Conservation (phyloP, 1,139 yeast genomes). For the Geotrichum candidum region DNA sequence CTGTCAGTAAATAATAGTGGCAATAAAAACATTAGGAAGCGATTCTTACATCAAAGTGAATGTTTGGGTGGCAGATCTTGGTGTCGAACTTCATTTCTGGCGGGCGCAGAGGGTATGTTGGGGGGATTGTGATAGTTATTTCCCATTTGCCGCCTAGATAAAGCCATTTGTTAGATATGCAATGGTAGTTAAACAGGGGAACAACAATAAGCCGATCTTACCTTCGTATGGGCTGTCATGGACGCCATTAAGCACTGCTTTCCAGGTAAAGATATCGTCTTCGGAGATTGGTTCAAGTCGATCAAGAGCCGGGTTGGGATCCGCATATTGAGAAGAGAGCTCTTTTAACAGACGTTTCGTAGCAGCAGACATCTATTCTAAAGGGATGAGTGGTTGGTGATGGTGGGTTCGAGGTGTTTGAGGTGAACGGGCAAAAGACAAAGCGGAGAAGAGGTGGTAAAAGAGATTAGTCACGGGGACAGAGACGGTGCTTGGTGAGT, state of each 20-base stretch:
- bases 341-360: conserved; percentile 45
- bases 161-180: background rate
- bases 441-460: background rate
- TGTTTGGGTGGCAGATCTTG: conserved; percentile 70
- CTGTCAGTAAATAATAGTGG: background rate
- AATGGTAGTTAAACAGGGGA: background rate
- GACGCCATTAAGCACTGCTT: conserved; percentile 55
- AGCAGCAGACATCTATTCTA: conserved; percentile 22
- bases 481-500: background rate
- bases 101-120: conserved; percentile 62
- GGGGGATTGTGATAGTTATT: conserved; percentile 47
- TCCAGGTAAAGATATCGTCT: conserved; percentile 53
- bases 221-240: conserved; percentile 43
- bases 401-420: background rate
- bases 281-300: conserved; percentile 44
- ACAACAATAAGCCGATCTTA: background rate
- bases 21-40: conserved; percentile 7
- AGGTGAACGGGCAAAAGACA: background rate
- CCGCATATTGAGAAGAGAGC: conserved; percentile 37
- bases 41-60: conserved; percentile 42
- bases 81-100: conserved; percentile 53
- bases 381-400: background rate
- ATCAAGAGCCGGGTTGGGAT: conserved; percentile 35
- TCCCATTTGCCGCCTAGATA: conserved; percentile 50
- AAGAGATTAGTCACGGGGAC: background rate